phyloP scores from a whole-genome alignment of 2,329 filamentous ascomycete species.

The Sporothrix globosa region DNA sequence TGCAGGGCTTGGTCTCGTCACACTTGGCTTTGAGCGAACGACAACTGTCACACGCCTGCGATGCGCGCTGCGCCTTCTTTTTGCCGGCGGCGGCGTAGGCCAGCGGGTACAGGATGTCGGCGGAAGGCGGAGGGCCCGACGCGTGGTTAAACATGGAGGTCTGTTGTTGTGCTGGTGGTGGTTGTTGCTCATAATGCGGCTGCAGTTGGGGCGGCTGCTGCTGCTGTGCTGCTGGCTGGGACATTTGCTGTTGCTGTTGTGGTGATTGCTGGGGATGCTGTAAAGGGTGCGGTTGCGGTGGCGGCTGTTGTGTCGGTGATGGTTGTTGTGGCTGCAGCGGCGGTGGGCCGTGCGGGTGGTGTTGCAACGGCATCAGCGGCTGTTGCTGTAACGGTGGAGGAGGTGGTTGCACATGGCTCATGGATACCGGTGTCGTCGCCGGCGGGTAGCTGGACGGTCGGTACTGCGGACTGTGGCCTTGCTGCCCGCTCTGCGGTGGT shows the following conservation, averaged over 20 bases:
- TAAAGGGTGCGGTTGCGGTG: constrained; percentile 35
- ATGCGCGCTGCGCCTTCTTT: constrained; percentile 67
- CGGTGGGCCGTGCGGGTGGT: constrained; percentile 35
- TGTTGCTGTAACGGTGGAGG: neutral
- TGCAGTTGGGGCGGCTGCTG: constrained; percentile 16
- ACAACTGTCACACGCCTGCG: constrained; percentile 87
- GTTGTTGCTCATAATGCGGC: constrained; percentile 18
- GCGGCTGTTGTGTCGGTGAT: constrained; percentile 42
- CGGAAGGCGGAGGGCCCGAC: constrained; percentile 39
- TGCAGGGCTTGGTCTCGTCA: constrained; percentile 81
- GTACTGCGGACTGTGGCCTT: neutral
- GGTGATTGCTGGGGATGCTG: constrained; percentile 35
- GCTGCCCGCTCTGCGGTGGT: neutral
- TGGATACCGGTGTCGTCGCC: neutral
- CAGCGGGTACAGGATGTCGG: constrained; percentile 49
- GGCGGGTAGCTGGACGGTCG: neutral
- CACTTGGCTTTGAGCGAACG: constrained; percentile 88
- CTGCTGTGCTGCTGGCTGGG: neutral
- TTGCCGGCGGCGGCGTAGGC: constrained; percentile 53
- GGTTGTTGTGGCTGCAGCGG: constrained; percentile 49
- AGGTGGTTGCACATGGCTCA: neutral
- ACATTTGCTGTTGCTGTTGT: constrained; percentile 54
- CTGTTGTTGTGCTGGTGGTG: constrained; percentile 42
- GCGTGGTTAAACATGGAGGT: constrained; percentile 40
- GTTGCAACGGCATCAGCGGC: constrained; percentile 1